Evolutionary conservation across 2,329 filamentous ascomycete genomes (phyloP).

Genomic region (Trichoderma semiorbis): DNA sequence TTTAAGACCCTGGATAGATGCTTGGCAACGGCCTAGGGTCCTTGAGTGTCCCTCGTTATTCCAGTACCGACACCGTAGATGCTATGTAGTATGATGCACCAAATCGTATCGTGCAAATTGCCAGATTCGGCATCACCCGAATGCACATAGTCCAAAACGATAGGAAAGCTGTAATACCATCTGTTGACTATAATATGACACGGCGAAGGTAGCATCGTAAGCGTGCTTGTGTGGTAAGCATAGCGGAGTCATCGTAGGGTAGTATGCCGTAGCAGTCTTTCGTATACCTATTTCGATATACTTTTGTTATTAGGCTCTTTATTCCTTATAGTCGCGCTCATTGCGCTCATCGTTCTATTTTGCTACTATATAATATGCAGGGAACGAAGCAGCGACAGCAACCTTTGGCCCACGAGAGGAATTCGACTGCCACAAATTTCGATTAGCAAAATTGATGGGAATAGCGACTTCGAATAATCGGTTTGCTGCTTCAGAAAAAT

Average conservation of each 20-base stretch:
- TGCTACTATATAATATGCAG: too few species aligned
- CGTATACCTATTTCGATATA: too few species aligned
- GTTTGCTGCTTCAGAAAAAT: too few species aligned
- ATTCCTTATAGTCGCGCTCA: too few species aligned
- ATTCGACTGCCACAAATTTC: too few species aligned
- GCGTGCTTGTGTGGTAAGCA: neutral
- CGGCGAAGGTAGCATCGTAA: neutral
- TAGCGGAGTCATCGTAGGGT: neutral
- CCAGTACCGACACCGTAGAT: neutral
- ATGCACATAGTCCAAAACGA: neutral
- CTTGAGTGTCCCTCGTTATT: neutral
- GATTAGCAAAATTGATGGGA: too few species aligned
- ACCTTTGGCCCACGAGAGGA: too few species aligned
- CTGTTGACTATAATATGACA: neutral
- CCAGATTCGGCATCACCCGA: neutral
- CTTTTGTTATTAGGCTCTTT: too few species aligned
- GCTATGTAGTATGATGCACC: neutral
- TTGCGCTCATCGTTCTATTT: too few species aligned
- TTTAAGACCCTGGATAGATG: too few species aligned
- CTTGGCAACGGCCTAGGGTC: too few species aligned
- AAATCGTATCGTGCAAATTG: neutral
- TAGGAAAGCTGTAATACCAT: neutral
- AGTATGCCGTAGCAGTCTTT: neutral
- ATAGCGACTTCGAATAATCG: accelerated
- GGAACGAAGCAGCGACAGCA: too few species aligned